Evolutionary conservation across 768 basidiomycete species (phyloP).

Genomic region (Hypholoma fasciculare): DNA sequence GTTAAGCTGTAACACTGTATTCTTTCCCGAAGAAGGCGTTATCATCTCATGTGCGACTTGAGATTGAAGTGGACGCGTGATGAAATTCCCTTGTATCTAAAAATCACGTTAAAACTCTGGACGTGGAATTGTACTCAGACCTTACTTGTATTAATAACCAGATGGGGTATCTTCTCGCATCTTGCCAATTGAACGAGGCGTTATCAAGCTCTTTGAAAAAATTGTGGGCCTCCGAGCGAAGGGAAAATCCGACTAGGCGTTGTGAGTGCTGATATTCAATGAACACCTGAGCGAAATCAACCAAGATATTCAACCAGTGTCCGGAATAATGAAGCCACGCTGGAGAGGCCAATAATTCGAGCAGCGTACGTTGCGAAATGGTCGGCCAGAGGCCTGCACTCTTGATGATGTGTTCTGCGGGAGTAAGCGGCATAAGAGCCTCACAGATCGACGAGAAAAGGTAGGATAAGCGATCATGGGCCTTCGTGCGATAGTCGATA

Average conservation of each 20-base stretch:
- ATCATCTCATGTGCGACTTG: conserved; percentile 48
- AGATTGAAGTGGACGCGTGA: conserved; percentile 42
- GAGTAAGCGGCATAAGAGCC: conserved; percentile 6
- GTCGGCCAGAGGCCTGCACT: conserved; percentile 36
- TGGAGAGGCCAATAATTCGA: conserved; percentile 25
- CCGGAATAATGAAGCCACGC: conserved; percentile 3
- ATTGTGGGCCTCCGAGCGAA: conserved; percentile 25
- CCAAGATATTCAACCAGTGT: conserved; percentile 31
- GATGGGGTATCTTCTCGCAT: conserved; percentile 28
- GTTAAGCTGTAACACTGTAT: conserved; percentile 48
- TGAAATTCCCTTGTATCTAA: conserved; percentile 47
- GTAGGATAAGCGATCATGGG: not conserved
- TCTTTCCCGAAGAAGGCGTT: conserved; percentile 30
- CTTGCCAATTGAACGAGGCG: conserved; percentile 8
- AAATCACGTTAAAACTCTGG: not conserved
- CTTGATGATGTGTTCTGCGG: conserved; percentile 10
- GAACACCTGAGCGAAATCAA: conserved; percentile 23
- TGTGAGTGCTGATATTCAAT: conserved; percentile 37
- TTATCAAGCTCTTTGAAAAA: conserved; percentile 28
- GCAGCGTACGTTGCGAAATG: conserved; percentile 27
- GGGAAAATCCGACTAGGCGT: conserved; percentile 26
- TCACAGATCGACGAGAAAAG: conserved; percentile 2
- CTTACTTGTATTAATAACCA: conserved; percentile 47
- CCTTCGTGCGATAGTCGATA: conserved; percentile 7
- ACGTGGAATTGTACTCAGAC: not conserved